These are phyloP conservation scores for Stropharia rugosoannulata DNA, from an alignment of 768 basidiomycete species.

Conservation along the genomic window DNA sequence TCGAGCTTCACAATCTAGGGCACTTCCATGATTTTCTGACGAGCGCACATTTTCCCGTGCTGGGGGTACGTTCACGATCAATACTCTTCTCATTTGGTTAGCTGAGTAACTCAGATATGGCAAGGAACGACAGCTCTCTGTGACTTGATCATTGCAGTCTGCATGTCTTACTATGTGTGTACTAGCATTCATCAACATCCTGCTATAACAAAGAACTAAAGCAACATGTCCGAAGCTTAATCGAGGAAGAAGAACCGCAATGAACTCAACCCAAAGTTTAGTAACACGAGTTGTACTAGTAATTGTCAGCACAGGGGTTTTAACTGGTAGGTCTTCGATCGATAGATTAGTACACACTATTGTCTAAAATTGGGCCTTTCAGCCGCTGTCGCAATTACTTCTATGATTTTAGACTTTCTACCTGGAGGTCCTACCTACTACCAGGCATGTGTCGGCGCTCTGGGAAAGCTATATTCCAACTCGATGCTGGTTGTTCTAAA, in stretches of 20 bases:
- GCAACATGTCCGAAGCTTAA: neutral
- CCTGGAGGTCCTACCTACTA: conserved; percentile 11
- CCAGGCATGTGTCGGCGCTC: conserved; percentile 7
- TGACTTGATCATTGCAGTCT: conserved; percentile 9
- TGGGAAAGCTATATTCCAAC: conserved; percentile 14
- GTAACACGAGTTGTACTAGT: conserved; percentile 5
- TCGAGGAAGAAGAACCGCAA: neutral
- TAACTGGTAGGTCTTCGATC: neutral
- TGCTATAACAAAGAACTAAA: neutral
- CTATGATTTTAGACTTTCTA: conserved; percentile 7
- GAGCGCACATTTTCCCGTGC: neutral
- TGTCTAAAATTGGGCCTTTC: neutral
- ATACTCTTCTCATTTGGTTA: neutral
- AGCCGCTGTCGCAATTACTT: conserved; percentile 9
- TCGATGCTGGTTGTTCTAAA: conserved; percentile 15
- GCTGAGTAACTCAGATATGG: conserved; percentile 6
- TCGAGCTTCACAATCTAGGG: conserved; percentile 3
- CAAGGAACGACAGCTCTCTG: conserved; percentile 10
- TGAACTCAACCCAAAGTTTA: neutral
- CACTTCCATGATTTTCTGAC: conserved; percentile 6
- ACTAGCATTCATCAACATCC: neutral
- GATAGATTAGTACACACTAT: neutral
- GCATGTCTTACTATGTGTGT: conserved; percentile 10
- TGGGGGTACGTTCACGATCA: conserved; percentile 4
- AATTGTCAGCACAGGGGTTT: conserved; percentile 8